Percentiles rank a stretch among this genome's conserved stretches.
phyloP scores from a whole-genome alignment of 2,329 filamentous ascomycete genomes.

The Pleomassaria siparia region DNA sequence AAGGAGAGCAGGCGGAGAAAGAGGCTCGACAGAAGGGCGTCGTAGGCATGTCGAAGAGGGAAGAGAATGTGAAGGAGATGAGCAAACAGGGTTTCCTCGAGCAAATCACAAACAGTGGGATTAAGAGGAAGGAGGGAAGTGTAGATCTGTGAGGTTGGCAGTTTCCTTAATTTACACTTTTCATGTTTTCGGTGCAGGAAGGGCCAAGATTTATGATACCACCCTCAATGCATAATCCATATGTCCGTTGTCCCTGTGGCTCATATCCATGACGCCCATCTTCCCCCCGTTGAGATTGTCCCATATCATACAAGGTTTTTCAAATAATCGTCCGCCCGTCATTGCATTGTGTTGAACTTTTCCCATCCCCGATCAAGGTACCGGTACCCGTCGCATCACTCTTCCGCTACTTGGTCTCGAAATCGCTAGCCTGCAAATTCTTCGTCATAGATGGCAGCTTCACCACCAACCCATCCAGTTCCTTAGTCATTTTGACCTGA shows the following conservation, averaged over 20 bases:
- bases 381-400: background rate
- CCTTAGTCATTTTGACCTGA: conserved; percentile 88
- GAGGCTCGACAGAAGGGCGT: conserved; percentile 70
- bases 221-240: conserved; percentile 4
- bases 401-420: conserved; percentile 48
- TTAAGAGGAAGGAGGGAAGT: conserved; percentile 36
- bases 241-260: background rate
- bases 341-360: background rate
- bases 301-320: conserved; percentile 14
- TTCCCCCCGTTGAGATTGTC: conserved; percentile 17
- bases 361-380: background rate
- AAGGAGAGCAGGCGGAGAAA: conserved; percentile 75
- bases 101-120: conserved; percentile 67
- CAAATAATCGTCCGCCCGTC: background rate
- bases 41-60: conserved; percentile 72
- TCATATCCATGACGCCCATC: conserved; percentile 8
- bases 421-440: conserved; percentile 95
- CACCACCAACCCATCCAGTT: conserved; percentile 83
- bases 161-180: background rate
- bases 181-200: background rate
- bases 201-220: conserved; percentile 5
- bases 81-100: conserved; percentile 96
- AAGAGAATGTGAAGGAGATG: conserved; percentile 93
- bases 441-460: conserved; percentile 90
- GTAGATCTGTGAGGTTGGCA: conserved; percentile 7